Evolutionary conservation across 306 rosid genomes (phyloP).

Genomic region (Vigna hirtella): DNA sequence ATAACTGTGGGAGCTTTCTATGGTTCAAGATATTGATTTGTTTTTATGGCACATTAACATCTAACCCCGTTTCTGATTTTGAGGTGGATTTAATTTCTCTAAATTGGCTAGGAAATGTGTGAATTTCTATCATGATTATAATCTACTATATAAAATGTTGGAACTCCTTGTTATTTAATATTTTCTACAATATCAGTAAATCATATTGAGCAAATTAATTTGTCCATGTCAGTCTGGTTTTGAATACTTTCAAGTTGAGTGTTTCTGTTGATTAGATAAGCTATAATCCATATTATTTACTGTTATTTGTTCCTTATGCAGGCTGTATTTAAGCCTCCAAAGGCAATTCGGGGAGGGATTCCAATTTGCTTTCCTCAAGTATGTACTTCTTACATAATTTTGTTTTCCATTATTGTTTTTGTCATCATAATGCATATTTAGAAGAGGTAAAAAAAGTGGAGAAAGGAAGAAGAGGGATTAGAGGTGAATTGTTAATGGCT

Average conservation of each 20-base stretch:
- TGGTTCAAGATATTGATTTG: slow-evolving; percentile 35
- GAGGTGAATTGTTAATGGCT: slow-evolving; percentile 19
- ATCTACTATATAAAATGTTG: slow-evolving; percentile 4
- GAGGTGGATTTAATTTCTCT: not conserved
- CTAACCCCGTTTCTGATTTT: slow-evolving; percentile 13
- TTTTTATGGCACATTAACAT: slow-evolving; percentile 1
- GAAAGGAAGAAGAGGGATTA: slow-evolving; percentile 15
- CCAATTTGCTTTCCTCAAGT: slow-evolving; percentile 99
- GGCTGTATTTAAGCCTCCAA: slow-evolving; percentile 87
- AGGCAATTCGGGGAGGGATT: slow-evolving; percentile 96
- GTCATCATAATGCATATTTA: slow-evolving; percentile 16
- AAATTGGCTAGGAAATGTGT: slow-evolving; percentile 7
- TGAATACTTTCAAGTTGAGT: slow-evolving; percentile 23
- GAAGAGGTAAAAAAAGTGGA: slow-evolving; percentile 1
- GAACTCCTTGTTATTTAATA: not conserved
- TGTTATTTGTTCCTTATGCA: slow-evolving; percentile 54
- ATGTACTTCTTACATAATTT: slow-evolving; percentile 49
- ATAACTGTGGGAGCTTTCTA: not conserved
- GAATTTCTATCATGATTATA: slow-evolving; percentile 27
- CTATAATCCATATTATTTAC: slow-evolving; percentile 10
- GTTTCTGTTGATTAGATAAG: slow-evolving; percentile 22
- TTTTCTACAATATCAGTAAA: slow-evolving; percentile 1
- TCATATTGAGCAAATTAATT: slow-evolving; percentile 4
- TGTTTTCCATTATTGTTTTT: slow-evolving; percentile 45
- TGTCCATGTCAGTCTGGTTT: slow-evolving; percentile 3